These are phyloP conservation scores for Globisporangium parvum DNA, from an alignment of 352 stramenopile genomes.

Conservation along the genomic window DNA sequence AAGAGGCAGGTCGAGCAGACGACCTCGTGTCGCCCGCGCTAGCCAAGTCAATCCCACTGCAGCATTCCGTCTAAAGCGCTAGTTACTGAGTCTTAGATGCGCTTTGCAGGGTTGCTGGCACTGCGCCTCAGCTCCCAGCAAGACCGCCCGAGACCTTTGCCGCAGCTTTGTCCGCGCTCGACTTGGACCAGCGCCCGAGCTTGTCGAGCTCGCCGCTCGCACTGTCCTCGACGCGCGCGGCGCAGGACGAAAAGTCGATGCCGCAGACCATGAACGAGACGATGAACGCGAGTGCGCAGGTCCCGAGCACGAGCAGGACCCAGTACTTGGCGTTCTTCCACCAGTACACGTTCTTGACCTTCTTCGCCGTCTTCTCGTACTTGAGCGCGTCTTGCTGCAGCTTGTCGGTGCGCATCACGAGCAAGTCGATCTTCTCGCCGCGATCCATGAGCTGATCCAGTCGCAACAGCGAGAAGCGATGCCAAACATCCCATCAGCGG, in stretches of 20 bases:
- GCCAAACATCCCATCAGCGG: neutral
- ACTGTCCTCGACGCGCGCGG: constrained; percentile 30
- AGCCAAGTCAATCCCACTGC: too few relatives aligned
- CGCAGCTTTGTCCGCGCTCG: constrained; percentile 8
- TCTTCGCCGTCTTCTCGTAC: constrained; percentile 92
- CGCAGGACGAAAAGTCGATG: constrained; percentile 59
- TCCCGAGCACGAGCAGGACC: constrained; percentile 45
- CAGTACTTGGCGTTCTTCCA: constrained; percentile 85
- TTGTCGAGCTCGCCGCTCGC: constrained; percentile 24
- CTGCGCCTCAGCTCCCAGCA: neutral
- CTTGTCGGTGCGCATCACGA: constrained; percentile 84
- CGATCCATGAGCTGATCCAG: constrained; percentile 93
- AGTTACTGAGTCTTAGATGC: too few relatives aligned
- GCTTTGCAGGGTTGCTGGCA: too few relatives aligned
- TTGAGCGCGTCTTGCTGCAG: constrained; percentile 96
- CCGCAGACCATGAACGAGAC: constrained; percentile 71
- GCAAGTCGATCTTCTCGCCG: constrained; percentile 97
- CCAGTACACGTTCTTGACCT: constrained; percentile 89
- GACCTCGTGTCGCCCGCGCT: too few relatives aligned
- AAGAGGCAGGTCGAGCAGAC: too few relatives aligned
- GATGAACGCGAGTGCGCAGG: constrained; percentile 55
- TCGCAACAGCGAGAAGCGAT: too few relatives aligned
- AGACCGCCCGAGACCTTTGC: constrained; percentile 3
- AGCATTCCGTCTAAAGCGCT: too few relatives aligned
- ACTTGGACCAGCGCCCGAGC: constrained; percentile 9